These are phyloP conservation scores for Delphinella strobiligena DNA, from an alignment of 2,329 filamentous ascomycete genomes.

Conservation along the genomic window DNA sequence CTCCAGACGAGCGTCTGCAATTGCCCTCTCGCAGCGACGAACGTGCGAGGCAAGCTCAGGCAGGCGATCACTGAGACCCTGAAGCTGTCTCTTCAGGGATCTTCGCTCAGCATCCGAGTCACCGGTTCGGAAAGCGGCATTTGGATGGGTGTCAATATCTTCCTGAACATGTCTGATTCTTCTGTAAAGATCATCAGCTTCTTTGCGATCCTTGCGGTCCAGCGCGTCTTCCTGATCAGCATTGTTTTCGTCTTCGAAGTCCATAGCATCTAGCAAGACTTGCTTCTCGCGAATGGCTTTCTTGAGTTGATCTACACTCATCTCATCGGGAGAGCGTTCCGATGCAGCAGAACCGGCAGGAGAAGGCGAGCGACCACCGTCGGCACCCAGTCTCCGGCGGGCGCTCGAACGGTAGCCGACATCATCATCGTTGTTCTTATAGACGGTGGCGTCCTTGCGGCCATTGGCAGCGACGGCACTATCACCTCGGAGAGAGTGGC, in stretches of 20 bases:
- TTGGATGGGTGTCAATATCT: conserved; percentile 86
- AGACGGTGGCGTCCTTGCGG: conserved; percentile 91
- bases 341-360: conserved; percentile 57
- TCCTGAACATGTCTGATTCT: conserved; percentile 85
- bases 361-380: conserved; percentile 57
- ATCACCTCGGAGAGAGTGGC: conserved; percentile 64
- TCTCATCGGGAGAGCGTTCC: conserved; percentile 60
- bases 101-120: conserved; percentile 85
- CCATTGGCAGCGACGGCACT: conserved; percentile 45
- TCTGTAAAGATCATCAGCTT: conserved; percentile 87
- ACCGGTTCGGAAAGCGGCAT: conserved; percentile 54
- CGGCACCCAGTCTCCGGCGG: conserved; percentile 62
- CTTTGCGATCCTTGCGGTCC: conserved; percentile 78
- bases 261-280: conserved; percentile 86
- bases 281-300: conserved; percentile 94
- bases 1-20: conserved; percentile 82
- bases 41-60: conserved; percentile 89
- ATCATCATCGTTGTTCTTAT: conserved; percentile 87
- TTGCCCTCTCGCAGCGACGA: conserved; percentile 77
- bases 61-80: conserved; percentile 76
- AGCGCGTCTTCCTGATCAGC: conserved; percentile 85
- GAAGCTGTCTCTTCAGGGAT: conserved; percentile 76
- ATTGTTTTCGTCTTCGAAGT: conserved; percentile 85
- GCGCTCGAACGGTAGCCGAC: conserved; percentile 84
- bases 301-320: conserved; percentile 73